Percentiles rank a stretch among this genome's conserved stretches.
phyloP scores from a whole-genome alignment of 1,139 yeast species.

The Meyerozyma carpophila region DNA sequence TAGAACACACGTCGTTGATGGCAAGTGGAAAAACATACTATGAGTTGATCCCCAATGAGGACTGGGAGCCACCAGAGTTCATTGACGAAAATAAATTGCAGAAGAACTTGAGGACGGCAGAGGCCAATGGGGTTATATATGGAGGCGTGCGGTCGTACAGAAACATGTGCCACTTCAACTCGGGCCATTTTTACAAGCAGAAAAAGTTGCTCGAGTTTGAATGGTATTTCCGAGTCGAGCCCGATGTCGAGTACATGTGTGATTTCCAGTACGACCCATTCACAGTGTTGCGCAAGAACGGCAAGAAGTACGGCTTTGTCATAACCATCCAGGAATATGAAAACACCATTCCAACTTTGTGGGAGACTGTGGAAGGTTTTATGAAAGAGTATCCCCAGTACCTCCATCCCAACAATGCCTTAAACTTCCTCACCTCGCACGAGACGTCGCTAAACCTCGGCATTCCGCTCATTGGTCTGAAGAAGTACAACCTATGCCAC shows the following conservation, averaged over 20 bases:
- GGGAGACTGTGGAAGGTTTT: constrained; percentile 70
- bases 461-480: constrained; percentile 20
- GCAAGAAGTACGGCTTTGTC: constrained; percentile 39
- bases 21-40: constrained; percentile 68
- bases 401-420: constrained; percentile 63
- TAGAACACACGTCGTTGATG: constrained; percentile 65
- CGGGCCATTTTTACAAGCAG: constrained; percentile 42
- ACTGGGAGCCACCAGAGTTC: constrained; percentile 40
- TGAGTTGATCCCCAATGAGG: constrained; percentile 36
- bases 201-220: constrained; percentile 33
- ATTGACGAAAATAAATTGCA: constrained; percentile 28
- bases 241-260: constrained; percentile 43
- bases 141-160: constrained; percentile 38
- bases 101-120: constrained; percentile 19
- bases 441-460: constrained; percentile 32
- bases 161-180: constrained; percentile 47
- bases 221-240: constrained; percentile 45
- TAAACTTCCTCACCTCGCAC: constrained; percentile 64
- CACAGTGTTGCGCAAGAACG: constrained; percentile 25
- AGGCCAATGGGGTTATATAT: constrained; percentile 26
- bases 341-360: constrained; percentile 61
- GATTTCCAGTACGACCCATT: constrained; percentile 47
- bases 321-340: constrained; percentile 42
- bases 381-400: constrained; percentile 54
- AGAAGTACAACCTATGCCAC: constrained; percentile 81